Evolutionary conservation across 768 basidiomycete genomes (phyloP), one percentile per base, ranked within the genome.

Genomic region (Lactarius sanguifluus): DNA sequence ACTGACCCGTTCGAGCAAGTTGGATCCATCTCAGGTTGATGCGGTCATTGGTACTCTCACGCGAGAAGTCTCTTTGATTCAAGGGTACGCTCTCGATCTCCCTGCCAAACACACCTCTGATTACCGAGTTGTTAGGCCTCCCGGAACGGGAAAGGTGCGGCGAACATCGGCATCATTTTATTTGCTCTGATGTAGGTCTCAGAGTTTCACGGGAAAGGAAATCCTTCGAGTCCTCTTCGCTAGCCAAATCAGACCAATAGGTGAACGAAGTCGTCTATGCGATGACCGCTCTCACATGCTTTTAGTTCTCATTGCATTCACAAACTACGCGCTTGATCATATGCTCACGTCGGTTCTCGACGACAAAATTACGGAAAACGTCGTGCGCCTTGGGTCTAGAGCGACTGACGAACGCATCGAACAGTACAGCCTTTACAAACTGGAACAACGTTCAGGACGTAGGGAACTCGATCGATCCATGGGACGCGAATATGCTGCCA

Each of bases 321-420:
- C 91, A 0, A 92, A 92, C 70, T 91, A 92, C 55, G 91, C 91
- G 0, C 79, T 92, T 3, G 90, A 92, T 64, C 88, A 91, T 69
- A 82, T 92, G 77, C 76, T 92, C 2, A 77, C 77, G 5, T 84
- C 85, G 0, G 82, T 91, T 3, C 79, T 92, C 1, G 88, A 92
- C 69, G 83, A 82, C 0, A 73, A 75, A 0, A 89, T 92, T 68
- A 91, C 90, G 0, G 74, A 77, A 0, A 82, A 85, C 41, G 77
- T 92, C 25, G 82, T 91, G 2, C 86, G 91, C 0, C 79, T 91
- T 9, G 91, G 91, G 0, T 81, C 86, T 23, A 82, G 86, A n/a
- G 81, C 87, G 0, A 74, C 80, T 0, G 85, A 89, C 43, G 85
- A 87, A 60, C 79, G 82, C 18, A 84, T 90, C 18, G 76, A 82